phyloP scores from a whole-genome alignment of 495 filamentous ascomycete genomes.

The Penicillium fimorum region DNA sequence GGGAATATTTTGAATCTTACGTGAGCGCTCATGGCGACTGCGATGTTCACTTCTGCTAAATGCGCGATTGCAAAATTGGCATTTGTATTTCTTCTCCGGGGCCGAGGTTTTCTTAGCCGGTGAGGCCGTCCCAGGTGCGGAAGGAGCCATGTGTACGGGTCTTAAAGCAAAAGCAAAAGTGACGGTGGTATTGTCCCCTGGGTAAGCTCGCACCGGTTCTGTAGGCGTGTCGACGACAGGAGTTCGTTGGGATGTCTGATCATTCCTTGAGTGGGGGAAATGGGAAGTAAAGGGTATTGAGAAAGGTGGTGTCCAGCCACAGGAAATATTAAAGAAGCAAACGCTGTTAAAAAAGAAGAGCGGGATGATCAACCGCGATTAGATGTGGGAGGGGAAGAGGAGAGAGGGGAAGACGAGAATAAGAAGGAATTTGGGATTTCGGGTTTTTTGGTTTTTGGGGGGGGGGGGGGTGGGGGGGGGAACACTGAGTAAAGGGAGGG shows the following conservation, averaged over 20 bases:
- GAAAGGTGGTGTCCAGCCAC: conserved; percentile 50
- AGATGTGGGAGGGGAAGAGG: conserved; percentile 35
- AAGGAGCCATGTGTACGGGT: conserved; percentile 48
- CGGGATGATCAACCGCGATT: conserved; percentile 32
- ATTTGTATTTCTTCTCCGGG: conserved; percentile 98
- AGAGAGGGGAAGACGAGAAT: conserved; percentile 35
- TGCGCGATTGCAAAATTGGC: conserved; percentile 95
- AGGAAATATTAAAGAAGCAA: conserved; percentile 40
- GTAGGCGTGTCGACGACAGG: conserved; percentile 48
- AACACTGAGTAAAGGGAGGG: conserved; percentile 33
- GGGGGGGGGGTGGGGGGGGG: conserved; percentile 25
- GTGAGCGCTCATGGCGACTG: conserved; percentile 94
- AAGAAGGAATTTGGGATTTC: conserved; percentile 31
- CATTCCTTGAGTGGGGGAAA: conserved; percentile 47
- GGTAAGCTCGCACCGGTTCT: conserved; percentile 53
- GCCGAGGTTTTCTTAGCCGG: conserved; percentile 60
- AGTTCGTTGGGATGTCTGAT: conserved; percentile 48
- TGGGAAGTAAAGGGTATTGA: conserved; percentile 37
- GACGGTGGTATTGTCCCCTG: conserved; percentile 51
- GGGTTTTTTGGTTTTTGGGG: conserved; percentile 18
- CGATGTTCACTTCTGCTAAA: conserved; percentile 97
- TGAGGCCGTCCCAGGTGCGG: conserved; percentile 62
- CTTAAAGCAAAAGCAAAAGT: conserved; percentile 40
- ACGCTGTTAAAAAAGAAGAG: conserved; percentile 34
- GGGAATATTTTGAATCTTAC: conserved; percentile 60